Base-by-base conservation (phyloP, 305 asterid species). In the Plantago coronopus region DNA sequence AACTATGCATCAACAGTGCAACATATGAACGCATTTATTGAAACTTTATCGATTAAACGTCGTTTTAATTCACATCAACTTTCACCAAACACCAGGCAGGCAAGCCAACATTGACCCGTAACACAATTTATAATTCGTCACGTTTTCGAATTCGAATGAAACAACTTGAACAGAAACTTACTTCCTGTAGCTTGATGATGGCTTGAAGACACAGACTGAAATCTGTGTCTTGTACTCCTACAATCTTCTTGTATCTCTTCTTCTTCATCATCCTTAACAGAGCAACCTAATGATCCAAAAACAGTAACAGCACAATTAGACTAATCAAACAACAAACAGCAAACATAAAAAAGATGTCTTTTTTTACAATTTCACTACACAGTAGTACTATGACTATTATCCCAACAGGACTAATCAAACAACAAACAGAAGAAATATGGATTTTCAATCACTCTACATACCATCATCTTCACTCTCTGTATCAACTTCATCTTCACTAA, bases 381-480 rank as follows among this genome's bases (percentile, higher is more conserved):
- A n/a, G n/a, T n/a, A n/a, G n/a, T n/a, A n/a, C n/a, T n/a, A n/a
- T n/a, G n/a, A n/a, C n/a, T n/a, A n/a, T n/a, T n/a, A n/a, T n/a
- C n/a, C n/a, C n/a, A n/a, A n/a, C n/a, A n/a, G n/a, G 18, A 18
- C 54, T 3, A 50, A 4, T 29, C 31, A 44, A 59, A 22, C 17
- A 38, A 38, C 22, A 16, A 7, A n/a, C n/a, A n/a, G n/a, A 17
- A 42, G 10, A 20, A 37, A 63, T 44, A 25, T 13, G 53, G 10
- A 17, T 25, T 31, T 19, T 46, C n/a, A n/a, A n/a, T n/a, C n/a
- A n/a, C n/a, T n/a, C n/a, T n/a, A n/a, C 59, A 53, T 72, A 91
- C 95, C 86, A 76, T 88, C 98, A 73, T 88, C 96, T 63, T 87
- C 96, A 71, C 98, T 88, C 83, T 91, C 98, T 5, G 91, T 84